Percentiles rank a stretch among this genome's conserved stretches.
Conservation (phyloP, 108 stramenopile genomes). For the Cyclostephanos tholiformis region DNA sequence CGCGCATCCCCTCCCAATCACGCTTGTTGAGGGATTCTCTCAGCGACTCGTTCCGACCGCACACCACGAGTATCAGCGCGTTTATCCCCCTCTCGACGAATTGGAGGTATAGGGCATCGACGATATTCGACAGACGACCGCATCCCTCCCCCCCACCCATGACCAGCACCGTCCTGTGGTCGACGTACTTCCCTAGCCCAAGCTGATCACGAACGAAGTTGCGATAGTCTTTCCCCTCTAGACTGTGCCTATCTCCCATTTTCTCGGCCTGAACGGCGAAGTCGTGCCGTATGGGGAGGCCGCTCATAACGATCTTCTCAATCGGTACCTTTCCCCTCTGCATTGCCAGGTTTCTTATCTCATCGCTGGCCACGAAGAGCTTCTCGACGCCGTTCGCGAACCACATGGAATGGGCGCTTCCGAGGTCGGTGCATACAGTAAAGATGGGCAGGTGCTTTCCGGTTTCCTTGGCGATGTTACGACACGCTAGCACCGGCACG, state of each 20-base stretch:
- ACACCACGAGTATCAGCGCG: slow-evolving; percentile 90
- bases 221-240: slow-evolving; percentile 65
- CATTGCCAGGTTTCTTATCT: slow-evolving; percentile 73
- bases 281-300: slow-evolving; percentile 93
- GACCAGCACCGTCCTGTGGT: slow-evolving; percentile 57
- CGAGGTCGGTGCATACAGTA: slow-evolving; percentile 97
- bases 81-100: slow-evolving; percentile 67
- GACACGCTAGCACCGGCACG: slow-evolving; percentile 84
- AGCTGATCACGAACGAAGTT: slow-evolving; percentile 47
- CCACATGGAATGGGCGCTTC: slow-evolving; percentile 92
- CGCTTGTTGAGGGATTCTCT: slow-evolving; percentile 50
- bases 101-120: slow-evolving; percentile 77
- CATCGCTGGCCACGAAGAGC: slow-evolving; percentile 88
- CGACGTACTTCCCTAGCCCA: slow-evolving; percentile 44
- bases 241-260: slow-evolving; percentile 71
- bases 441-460: slow-evolving; percentile 85
- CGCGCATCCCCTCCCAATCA: slow-evolving; percentile 64
- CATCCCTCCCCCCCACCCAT: slow-evolving; percentile 96
- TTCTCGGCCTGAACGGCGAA: slow-evolving; percentile 75
- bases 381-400: slow-evolving; percentile 91
- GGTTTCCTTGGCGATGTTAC: slow-evolving; percentile 79
- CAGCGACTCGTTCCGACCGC: slow-evolving; percentile 84
- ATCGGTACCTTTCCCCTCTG: slow-evolving; percentile 75
- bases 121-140: slow-evolving; percentile 86
- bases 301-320: slow-evolving; percentile 85